Evolutionary conservation across 139 green algal genomes (phyloP), one percentile per base, ranked within the genome.

Genomic region (Tetraselmis striata): DNA sequence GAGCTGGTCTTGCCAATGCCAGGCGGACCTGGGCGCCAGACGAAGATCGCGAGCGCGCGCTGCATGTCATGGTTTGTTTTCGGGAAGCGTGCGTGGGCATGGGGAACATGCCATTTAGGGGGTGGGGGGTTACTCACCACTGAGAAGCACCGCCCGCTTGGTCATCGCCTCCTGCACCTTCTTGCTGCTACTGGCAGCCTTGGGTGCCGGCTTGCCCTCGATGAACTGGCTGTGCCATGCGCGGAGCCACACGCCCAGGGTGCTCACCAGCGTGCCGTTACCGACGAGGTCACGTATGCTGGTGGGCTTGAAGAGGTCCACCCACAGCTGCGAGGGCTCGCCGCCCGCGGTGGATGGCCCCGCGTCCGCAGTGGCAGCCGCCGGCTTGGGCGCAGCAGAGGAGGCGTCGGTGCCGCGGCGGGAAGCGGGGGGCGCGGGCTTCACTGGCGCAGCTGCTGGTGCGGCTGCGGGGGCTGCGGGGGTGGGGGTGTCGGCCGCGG

Each of bases 91-190:
- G n/a, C n/a, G n/a, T n/a, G n/a, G n/a, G n/a, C n/a, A n/a, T n/a
- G n/a, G n/a, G n/a, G n/a, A n/a, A n/a, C n/a, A n/a, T n/a, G n/a
- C n/a, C n/a, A n/a, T n/a, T n/a, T n/a, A n/a, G n/a, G 5, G 45
- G 45, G 45, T 67, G 5, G 45, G 18, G 45, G 45, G 45, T 5
- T 18, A 5, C 45, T 25, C 5, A 67, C 45, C 97, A 27, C 82
- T 93, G 1, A 99, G 86, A 85, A 99, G 89, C 80, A 98, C 90
- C 1, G 96, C 95, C 91, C 98, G 98, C 89, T 97, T 98, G 83
- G 58, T 85, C 83, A 95, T 81, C 79, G 45, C 45, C 45, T 95
- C 93, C 80, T 87, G 85, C 67, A 80, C 80, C 80, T 89, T 92
- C 76, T 81, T 74, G 28, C 81, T 81, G 31, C 82, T 67, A 18